These are phyloP conservation scores for Penicillium oxalicum DNA, from an alignment of 2,329 filamentous ascomycete genomes.

Conservation along the genomic window DNA sequence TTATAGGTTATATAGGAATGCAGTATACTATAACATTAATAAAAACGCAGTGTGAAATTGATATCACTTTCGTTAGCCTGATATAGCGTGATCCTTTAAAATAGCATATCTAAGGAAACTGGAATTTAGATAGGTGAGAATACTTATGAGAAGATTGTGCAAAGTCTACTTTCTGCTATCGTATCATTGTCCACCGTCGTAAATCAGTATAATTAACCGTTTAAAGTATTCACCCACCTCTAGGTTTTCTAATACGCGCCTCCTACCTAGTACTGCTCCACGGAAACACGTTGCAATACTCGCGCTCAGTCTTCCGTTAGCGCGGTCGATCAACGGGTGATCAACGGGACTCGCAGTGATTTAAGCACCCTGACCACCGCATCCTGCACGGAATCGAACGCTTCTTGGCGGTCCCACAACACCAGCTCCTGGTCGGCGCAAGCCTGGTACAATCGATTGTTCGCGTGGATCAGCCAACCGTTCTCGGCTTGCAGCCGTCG, in stretches of 20 bases:
- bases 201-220: not conserved
- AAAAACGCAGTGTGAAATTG: not conserved
- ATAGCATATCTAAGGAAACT: too few relatives aligned
- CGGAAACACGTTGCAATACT: not conserved
- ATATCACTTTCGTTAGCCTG: not conserved
- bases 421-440: conserved; percentile 3
- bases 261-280: not conserved
- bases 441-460: not conserved
- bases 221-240: not conserved
- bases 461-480: not conserved
- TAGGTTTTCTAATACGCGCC: too few relatives aligned
- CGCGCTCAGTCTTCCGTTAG: not conserved
- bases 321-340: not conserved
- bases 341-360: not conserved
- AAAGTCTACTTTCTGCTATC: not conserved
- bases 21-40: not conserved
- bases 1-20: not conserved
- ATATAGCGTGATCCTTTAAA: not conserved
- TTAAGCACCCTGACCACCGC: not conserved
- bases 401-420: not conserved
- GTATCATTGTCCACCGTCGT: not conserved
- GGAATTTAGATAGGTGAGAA: not conserved
- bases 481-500: conserved; percentile 1
- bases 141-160: not conserved
- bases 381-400: not conserved